Conservation (phyloP, 2,329 filamentous ascomycete genomes). For the Basipetospora chlamydospora region DNA sequence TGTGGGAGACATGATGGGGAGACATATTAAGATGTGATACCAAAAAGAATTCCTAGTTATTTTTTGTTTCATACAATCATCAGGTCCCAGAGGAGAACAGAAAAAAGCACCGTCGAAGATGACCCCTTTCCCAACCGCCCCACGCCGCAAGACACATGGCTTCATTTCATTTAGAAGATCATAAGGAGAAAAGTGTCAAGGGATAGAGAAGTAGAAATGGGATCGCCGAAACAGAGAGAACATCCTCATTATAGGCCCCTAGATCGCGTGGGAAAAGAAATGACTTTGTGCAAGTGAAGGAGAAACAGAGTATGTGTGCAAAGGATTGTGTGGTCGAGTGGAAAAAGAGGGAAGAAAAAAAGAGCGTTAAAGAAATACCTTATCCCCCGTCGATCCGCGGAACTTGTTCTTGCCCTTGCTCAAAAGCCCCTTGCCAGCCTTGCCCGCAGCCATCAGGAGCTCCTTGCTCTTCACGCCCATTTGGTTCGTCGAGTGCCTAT, state of each 20-base stretch:
- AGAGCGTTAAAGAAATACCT: constrained; percentile 61
- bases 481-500: constrained; percentile 43
- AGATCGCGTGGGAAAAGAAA: too few relatives aligned
- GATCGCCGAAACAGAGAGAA: too few relatives aligned
- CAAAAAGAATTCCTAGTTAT: neutral
- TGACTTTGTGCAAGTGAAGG: constrained; percentile 13
- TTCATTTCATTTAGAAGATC: too few relatives aligned
- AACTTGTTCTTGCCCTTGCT: constrained; percentile 84
- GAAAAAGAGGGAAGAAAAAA: neutral
- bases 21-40: too few relatives aligned
- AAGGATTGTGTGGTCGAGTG: neutral
- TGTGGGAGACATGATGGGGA: constrained; percentile 4
- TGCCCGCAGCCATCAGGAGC: constrained; percentile 71
- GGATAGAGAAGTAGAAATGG: too few relatives aligned
- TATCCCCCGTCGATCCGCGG: constrained; percentile 51
- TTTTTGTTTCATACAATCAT: constrained; percentile 1
- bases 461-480: constrained; percentile 80
- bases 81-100: neutral
- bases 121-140: too few relatives aligned
- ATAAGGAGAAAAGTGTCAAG: too few relatives aligned
- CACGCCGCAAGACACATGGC: too few relatives aligned
- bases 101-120: too few relatives aligned
- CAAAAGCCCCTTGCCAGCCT: constrained; percentile 80
- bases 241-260: too few relatives aligned
- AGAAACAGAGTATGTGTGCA: constrained; percentile 7